A percentile compares a stretch with the other conserved stretches of the same genome.
Conservation (phyloP, 768 basidiomycete species). For the Leccinum obscurum region DNA sequence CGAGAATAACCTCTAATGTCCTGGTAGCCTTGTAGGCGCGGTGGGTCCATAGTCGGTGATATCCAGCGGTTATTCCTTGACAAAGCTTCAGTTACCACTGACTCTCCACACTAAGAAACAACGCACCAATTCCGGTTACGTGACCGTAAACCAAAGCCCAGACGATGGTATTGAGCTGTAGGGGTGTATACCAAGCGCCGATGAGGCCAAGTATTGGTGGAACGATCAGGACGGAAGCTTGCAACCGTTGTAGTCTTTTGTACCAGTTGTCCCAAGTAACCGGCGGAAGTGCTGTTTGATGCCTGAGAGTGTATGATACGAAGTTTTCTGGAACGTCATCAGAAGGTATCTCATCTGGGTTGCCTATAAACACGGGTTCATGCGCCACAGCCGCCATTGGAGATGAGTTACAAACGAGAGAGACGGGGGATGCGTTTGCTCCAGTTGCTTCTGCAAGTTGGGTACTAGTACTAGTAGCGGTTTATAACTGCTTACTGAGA, state of each 20-base stretch:
- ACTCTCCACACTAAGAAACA: conserved; percentile 34
- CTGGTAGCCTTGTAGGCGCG: conserved; percentile 86
- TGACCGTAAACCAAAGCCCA: conserved; percentile 31
- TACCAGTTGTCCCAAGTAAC: conserved; percentile 17
- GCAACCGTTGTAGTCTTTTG: conserved; percentile 9
- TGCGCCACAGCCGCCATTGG: background rate
- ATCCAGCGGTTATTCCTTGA: conserved; percentile 79
- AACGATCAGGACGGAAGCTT: conserved; percentile 7
- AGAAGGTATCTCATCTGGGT: conserved; percentile 10
- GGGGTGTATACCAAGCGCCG: conserved; percentile 5
- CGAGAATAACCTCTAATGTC: conserved; percentile 82
- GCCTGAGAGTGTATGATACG: conserved; percentile 12
- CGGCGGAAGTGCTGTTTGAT: conserved; percentile 9
- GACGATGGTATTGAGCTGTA: conserved; percentile 3
- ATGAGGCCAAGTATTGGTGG: conserved; percentile 6
- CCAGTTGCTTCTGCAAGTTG: too few relatives aligned
- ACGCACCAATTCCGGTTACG: too few relatives aligned
- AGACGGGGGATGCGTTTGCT: too few relatives aligned
- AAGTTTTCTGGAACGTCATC: conserved; percentile 9
- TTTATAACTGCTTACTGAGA: too few relatives aligned
- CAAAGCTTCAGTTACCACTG: background rate
- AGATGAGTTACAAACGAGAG: background rate
- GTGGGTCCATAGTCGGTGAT: conserved; percentile 95
- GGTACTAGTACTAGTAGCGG: too few relatives aligned
- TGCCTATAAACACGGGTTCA: conserved; percentile 1